These are phyloP conservation scores for Primulina eburnea DNA, from an alignment of 257 asterid genomes.

Conservation along the genomic window DNA sequence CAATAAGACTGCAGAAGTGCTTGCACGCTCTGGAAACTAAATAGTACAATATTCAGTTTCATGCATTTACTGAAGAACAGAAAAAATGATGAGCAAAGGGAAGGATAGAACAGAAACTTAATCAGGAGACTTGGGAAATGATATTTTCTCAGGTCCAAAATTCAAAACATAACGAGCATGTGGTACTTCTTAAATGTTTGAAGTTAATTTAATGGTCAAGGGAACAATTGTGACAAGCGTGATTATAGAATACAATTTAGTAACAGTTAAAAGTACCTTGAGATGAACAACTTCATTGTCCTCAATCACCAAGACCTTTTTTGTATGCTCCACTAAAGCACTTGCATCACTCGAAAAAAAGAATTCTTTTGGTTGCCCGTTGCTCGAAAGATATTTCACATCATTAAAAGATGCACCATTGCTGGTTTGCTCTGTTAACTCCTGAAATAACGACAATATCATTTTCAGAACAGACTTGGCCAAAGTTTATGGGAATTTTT, in stretches of 20 bases:
- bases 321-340: constrained; percentile 94
- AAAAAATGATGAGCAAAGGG: too few relatives aligned
- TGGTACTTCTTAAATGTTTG: background rate
- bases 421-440: constrained; percentile 46
- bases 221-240: constrained; percentile 3
- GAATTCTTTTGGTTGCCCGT: constrained; percentile 71
- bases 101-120: background rate
- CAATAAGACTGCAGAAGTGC: too few relatives aligned
- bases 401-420: constrained; percentile 59
- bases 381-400: constrained; percentile 54
- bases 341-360: constrained; percentile 87
- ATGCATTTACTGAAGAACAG: background rate
- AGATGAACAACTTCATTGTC: constrained; percentile 89
- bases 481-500: constrained; percentile 1
- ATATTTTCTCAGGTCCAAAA: constrained; percentile 1
- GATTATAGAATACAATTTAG: constrained; percentile 1
- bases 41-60: background rate
- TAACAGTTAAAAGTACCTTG: constrained; percentile 41
- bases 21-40: too few relatives aligned
- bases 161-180: background rate
- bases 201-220: constrained; percentile 15
- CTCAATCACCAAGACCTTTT: constrained; percentile 80
- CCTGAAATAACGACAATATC: constrained; percentile 42
- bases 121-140: background rate
- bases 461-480: constrained; percentile 19